Percentiles rank a stretch among this genome's conserved stretches.
Evolutionary conservation across 306 rosid species (phyloP).

Genomic region (Cucumis hystrix): DNA sequence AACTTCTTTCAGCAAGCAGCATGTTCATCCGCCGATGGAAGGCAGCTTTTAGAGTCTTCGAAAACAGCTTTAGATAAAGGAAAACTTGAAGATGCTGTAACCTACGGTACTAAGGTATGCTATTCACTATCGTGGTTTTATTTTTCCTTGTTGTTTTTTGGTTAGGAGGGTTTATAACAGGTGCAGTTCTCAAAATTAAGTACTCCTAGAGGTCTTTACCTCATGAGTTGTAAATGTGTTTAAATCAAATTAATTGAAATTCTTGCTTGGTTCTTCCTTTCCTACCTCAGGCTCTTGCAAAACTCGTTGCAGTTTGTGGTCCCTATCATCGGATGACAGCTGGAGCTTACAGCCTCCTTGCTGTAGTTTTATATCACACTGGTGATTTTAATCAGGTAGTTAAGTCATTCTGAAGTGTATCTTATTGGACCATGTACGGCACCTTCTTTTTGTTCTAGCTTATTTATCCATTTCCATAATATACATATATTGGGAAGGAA

Average conservation of each 20-base stretch:
- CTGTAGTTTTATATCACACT: constrained; percentile 97
- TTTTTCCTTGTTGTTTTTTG: neutral
- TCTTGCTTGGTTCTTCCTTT: neutral
- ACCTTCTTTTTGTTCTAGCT: neutral
- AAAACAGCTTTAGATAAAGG: constrained; percentile 98
- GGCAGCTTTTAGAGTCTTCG: constrained; percentile 92
- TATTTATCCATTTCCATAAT: neutral
- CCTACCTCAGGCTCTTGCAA: constrained; percentile 72
- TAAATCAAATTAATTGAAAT: neutral
- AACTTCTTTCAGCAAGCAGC: constrained; percentile 85
- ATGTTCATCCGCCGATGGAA: constrained; percentile 97
- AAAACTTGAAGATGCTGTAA: constrained; percentile 95
- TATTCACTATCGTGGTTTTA: neutral
- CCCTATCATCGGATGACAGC: constrained; percentile 98
- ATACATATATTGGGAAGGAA: neutral
- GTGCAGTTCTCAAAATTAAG: neutral
- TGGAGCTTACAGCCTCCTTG: constrained; percentile 98
- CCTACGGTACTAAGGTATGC: constrained; percentile 80
- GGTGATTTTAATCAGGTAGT: constrained; percentile 97
- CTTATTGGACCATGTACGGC: neutral
- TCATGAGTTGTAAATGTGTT: constrained; percentile 2
- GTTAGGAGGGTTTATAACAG: neutral
- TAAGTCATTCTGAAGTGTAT: constrained; percentile 6
- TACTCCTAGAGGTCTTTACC: neutral
- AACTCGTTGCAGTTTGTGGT: constrained; percentile 94